phyloP scores from a whole-genome alignment of 176 grass and related monocot genomes.

The bread wheat (Triticum aestivum) region DNA sequence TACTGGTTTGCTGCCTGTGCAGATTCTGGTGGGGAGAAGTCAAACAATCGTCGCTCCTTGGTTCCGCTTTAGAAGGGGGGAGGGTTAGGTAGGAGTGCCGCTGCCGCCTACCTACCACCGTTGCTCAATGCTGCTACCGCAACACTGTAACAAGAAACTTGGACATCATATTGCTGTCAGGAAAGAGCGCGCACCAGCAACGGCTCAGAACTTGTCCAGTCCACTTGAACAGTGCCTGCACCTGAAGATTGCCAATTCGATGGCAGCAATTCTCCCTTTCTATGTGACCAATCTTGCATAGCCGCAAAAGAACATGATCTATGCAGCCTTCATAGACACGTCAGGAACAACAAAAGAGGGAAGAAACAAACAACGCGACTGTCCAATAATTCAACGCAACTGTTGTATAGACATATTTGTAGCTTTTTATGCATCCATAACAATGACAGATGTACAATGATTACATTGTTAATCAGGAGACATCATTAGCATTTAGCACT shows the following conservation, averaged over 20 bases:
- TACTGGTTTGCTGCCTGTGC: background rate
- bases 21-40: constrained; percentile 9
- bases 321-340: background rate
- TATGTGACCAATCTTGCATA: no score
- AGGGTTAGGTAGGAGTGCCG: background rate
- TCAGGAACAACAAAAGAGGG: background rate
- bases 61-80: background rate
- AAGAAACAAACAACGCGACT: no score
- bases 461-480: background rate
- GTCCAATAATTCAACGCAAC: background rate
- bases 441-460: background rate
- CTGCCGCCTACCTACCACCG: constrained; percentile 13
- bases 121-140: background rate
- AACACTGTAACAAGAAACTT: background rate
- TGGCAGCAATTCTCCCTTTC: no score
- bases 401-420: background rate
- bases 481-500: background rate
- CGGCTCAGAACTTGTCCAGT: background rate
- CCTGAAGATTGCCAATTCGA: background rate
- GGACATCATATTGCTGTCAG: background rate
- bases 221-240: no score
- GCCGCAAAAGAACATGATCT: background rate
- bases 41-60: constrained; percentile 6
- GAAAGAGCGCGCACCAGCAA: background rate
- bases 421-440: background rate